phyloP scores from a whole-genome alignment of 2,329 filamentous ascomycete species.

The Alternaria arbusti region DNA sequence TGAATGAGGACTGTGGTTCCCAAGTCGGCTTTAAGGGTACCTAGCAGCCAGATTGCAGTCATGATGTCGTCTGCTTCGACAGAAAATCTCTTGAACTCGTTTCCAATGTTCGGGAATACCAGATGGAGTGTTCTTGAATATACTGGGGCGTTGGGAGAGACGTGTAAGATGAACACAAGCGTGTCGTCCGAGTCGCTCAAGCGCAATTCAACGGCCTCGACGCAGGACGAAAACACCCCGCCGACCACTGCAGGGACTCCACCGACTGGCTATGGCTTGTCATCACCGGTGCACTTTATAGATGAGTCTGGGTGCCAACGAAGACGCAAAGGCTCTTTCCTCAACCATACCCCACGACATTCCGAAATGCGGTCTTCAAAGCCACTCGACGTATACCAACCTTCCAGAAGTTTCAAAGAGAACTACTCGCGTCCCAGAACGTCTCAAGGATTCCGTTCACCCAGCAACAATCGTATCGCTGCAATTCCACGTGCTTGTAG shows the following conservation, averaged over 20 bases:
- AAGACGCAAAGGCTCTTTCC: constrained; percentile 37
- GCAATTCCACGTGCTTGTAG: constrained; percentile 9
- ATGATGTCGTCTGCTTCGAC: constrained; percentile 27
- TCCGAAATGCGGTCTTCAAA: constrained; percentile 33
- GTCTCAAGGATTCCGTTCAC: constrained; percentile 16
- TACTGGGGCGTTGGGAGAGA: constrained; percentile 27
- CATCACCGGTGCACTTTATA: constrained; percentile 23
- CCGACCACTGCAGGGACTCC: constrained; percentile 20
- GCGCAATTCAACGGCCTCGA: constrained; percentile 25
- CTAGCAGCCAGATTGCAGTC: constrained; percentile 14
- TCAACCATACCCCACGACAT: constrained; percentile 43
- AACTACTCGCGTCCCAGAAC: constrained; percentile 29
- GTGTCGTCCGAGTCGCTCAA: constrained; percentile 26
- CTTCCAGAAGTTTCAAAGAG: constrained; percentile 23
- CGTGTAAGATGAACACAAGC: constrained; percentile 23
- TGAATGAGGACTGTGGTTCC: constrained; percentile 4
- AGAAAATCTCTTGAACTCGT: constrained; percentile 28
- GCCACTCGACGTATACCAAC: constrained; percentile 22
- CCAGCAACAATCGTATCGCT: constrained; percentile 1
- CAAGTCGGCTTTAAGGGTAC: constrained; percentile 19
- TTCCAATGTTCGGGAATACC: constrained; percentile 44
- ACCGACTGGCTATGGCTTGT: constrained; percentile 10
- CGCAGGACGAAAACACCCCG: constrained; percentile 25
- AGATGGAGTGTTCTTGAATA: constrained; percentile 44
- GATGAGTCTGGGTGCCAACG: constrained; percentile 31